Evolutionary conservation across 305 asterid genomes (phyloP), one percentile per base, ranked within the genome.

Genomic region (Andrographis paniculata): DNA sequence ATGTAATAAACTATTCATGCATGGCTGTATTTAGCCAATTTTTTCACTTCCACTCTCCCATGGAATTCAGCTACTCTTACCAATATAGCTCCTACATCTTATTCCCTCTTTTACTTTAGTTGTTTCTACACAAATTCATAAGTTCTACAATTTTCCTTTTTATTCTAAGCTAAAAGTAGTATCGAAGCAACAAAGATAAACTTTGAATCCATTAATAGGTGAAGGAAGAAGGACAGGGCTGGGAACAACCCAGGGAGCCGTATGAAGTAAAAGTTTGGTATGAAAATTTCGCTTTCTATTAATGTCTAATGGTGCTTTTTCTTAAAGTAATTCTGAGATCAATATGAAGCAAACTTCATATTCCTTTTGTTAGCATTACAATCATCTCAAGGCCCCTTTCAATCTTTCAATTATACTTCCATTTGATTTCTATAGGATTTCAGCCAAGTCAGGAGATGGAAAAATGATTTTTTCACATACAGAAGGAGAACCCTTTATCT

Each of bases 171-270:
- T 24, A 8, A 24, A 24, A 24, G 30, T 3, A 24, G 30, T 24
- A 8, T 24, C 30, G 8, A 24, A 24, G 30, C 30, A 24, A 8
- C 30, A 24, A 24, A 24, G 30, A 3, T 24, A 8, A 8, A 24
- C 8, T 3, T 24, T 4, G 38, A 55, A 58, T 33, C 15, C 27
- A 9, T 38, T 48, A 62, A 61, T 75, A 89, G 98, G 98, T 89
- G 22, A 61, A 58, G 49, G 77, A 72, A 63, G 95, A 89, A 53
- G 96, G 94, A 46, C 84, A 78, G 45, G 87, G 95, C 48, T 91
- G 99, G 99, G 99, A 91, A 72, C 78, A 84, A 52, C 95, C 96
- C 27, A 81, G 99, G 68, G 96, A 68, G 56, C 99, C 94, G 17
- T 91, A 83, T 69, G 96, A 91, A 79, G 70, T 84, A 30, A 73